Evolutionary conservation across 768 basidiomycete genomes (phyloP), one percentile per base, ranked within the genome.

Genomic region (Lactifluus rugatus): DNA sequence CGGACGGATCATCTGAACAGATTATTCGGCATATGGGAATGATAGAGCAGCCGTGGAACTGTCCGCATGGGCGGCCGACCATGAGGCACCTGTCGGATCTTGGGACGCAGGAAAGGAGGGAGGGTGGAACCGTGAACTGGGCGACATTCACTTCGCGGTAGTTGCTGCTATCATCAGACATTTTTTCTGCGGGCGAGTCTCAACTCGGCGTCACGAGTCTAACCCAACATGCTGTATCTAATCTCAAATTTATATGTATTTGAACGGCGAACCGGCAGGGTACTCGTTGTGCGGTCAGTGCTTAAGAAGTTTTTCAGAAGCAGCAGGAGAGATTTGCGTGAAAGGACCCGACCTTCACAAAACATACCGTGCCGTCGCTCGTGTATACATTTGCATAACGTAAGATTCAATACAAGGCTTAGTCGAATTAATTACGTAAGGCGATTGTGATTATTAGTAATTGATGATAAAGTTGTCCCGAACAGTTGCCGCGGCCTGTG

Each of bases 31-130:
- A 71, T 47, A 71, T 71, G 70, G 70, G 64, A 9, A 66, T 64
- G 19, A 69, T 71, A 61, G 69, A 71, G n/a, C 70, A 71, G 46
- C 70, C 70, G 8, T 71, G 70, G 70, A 69, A 70, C 21, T 71
- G 70, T 49, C 70, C 70, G 2, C 70, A 71, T 44, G 70, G 70
- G 11, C 58, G 70, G 45, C 70, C 70, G 13, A 71, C 70, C 58
- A 69, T 64, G 70, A 68, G 61, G 61, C 68, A 53, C 51, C 62
- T 63, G 54, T 64, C 57, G 16, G 64, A 60, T 52, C 57, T 62
- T 6, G 54, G 44, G 4, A 28, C 36, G 2, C 16, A 51, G n/a
- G 37, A 36, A 28, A 56, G 14, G 48, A 46, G 31, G 44, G 42
- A 42, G 4, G 54, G 25, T n/a, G 45, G 14, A 28, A 11, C 48